Conservation (phyloP, 352 stramenopile genomes). For the Phytophthora fragariaefolia region DNA sequence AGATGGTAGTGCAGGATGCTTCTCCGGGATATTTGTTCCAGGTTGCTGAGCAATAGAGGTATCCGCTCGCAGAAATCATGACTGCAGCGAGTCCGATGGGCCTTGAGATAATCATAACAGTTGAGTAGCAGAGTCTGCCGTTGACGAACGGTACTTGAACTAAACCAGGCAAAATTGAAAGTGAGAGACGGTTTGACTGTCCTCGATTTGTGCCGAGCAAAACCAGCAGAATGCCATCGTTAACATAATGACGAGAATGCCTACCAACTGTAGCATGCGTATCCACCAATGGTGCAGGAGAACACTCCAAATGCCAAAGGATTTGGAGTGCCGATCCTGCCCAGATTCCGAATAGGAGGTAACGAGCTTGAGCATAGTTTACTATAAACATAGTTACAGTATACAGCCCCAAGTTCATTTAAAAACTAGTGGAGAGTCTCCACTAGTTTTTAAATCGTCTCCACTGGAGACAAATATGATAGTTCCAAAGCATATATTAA, state of each 20-base stretch:
- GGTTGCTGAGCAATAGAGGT: neutral
- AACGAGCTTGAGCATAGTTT: neutral
- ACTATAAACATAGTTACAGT: no score
- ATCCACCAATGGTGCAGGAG: neutral
- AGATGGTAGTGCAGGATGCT: neutral
- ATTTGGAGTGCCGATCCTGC: constrained; percentile 1
- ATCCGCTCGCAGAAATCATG: no score
- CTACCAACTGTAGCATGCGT: neutral
- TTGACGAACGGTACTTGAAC: neutral
- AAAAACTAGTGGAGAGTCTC: no score
- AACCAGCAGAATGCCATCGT: neutral
- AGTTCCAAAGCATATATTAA: no score
- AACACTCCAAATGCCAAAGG: neutral
- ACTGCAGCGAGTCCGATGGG: neutral
- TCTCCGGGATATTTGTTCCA: neutral
- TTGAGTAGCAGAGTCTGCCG: neutral
- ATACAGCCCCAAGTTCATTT: no score
- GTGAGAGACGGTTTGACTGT: neutral
- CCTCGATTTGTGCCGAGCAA: neutral
- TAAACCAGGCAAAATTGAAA: neutral
- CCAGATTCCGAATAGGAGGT: constrained; percentile 1
- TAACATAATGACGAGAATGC: neutral
- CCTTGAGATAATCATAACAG: constrained; percentile 1
- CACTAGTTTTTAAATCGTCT: no score
- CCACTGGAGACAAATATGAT: no score